Percentiles rank a stretch among this genome's conserved stretches.
Evolutionary conservation across 1,284 basidiomycete species (phyloP).

Genomic region (Sanghuangporus weigelae): DNA sequence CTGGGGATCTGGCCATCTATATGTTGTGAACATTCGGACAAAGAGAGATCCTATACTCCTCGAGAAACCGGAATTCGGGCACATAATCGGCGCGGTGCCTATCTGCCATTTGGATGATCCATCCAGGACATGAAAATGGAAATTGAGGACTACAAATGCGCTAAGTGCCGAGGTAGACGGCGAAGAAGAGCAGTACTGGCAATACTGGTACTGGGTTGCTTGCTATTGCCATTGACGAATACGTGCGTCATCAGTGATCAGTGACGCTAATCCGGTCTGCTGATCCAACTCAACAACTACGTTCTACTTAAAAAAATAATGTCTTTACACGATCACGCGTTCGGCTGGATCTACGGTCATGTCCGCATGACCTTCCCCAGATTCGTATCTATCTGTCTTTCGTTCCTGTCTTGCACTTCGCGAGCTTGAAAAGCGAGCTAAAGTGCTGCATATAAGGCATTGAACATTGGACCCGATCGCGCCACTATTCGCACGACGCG

Average conservation of each 20-base stretch:
- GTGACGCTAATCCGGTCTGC: not conserved
- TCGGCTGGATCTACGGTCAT: not conserved
- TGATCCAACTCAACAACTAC: too few species aligned
- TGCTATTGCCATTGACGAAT: not conserved
- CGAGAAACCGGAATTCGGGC: not conserved
- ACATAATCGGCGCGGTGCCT: not conserved
- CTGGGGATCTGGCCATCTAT: not conserved
- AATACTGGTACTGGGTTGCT: not conserved
- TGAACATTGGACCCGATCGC: not conserved
- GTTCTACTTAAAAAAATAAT: too few species aligned
- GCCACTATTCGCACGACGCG: not conserved
- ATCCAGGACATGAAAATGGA: not conserved
- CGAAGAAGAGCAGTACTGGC: not conserved
- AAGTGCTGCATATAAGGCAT: not conserved
- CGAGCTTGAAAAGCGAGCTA: not conserved
- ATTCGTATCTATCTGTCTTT: not conserved
- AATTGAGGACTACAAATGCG: not conserved
- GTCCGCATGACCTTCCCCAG: not conserved
- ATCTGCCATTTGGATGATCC: not conserved
- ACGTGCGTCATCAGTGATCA: conserved; percentile 1
- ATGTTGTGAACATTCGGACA: not conserved
- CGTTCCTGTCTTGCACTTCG: not conserved
- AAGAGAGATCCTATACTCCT: not conserved
- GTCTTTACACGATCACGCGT: not conserved
- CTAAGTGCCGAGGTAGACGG: not conserved